A percentile compares a stretch with the other conserved stretches of the same genome.
Conservation (phyloP, 2,329 filamentous ascomycete genomes). For the Fusarium annulatum region DNA sequence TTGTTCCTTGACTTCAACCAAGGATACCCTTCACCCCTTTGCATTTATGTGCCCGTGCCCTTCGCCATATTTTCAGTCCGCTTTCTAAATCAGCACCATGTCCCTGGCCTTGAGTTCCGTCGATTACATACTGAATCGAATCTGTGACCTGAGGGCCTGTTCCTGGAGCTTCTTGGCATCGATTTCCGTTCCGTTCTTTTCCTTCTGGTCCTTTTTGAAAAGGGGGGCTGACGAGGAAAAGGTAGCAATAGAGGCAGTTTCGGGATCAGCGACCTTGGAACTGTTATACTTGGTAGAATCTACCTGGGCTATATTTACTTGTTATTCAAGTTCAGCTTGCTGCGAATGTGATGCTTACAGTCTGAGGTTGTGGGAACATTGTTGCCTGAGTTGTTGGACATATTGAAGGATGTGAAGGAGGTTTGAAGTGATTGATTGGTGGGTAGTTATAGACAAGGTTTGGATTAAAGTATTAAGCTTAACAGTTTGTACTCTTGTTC, state of each 20-base stretch:
- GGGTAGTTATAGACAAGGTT: background rate
- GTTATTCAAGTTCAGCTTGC: slow-evolving; percentile 11
- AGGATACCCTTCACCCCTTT: slow-evolving; percentile 15
- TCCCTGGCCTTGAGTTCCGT: background rate
- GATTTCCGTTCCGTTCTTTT: slow-evolving; percentile 23
- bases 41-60: background rate
- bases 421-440: background rate
- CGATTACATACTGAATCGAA: slow-evolving; percentile 42
- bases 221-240: slow-evolving; percentile 42
- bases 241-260: slow-evolving; percentile 44
- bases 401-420: slow-evolving; percentile 5
- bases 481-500: background rate
- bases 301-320: slow-evolving; percentile 12
- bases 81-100: background rate
- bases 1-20: slow-evolving; percentile 2
- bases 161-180: slow-evolving; percentile 44
- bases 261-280: slow-evolving; percentile 29
- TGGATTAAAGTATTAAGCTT: slow-evolving; percentile 7
- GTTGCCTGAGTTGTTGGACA: slow-evolving; percentile 26
- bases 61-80: background rate
- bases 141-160: slow-evolving; percentile 45
- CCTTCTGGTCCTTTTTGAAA: slow-evolving; percentile 34
- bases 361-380: slow-evolving; percentile 17
- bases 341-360: slow-evolving; percentile 22
- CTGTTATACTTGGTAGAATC: slow-evolving; percentile 20